These are phyloP conservation scores for Moesziomyces sp. DNA, from an alignment of 1,284 basidiomycete species.

Conservation along the genomic window DNA sequence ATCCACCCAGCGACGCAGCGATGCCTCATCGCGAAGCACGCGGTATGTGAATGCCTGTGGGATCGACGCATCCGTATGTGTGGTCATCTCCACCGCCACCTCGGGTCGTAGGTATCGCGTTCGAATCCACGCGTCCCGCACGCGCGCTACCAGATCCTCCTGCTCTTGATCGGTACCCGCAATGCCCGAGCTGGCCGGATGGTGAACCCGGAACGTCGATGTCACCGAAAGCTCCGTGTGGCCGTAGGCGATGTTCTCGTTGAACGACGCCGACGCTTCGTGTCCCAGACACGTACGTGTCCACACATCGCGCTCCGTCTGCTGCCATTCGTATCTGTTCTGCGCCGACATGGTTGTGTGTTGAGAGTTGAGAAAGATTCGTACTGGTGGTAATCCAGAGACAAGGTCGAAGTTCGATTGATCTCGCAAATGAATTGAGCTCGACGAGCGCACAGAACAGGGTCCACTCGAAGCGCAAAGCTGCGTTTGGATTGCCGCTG, in stretches of 20 bases:
- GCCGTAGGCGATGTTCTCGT: constrained; percentile 42
- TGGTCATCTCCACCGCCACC: constrained; percentile 30
- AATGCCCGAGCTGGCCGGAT: constrained; percentile 12
- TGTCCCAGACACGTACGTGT: constrained; percentile 35
- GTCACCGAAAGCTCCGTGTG: constrained; percentile 44
- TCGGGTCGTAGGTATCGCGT: constrained; percentile 31
- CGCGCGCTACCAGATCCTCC: constrained; percentile 24
- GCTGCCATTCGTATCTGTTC: constrained; percentile 22
- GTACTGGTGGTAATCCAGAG: neutral
- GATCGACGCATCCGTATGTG: constrained; percentile 6
- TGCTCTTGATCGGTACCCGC: constrained; percentile 18
- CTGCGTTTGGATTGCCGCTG: no score
- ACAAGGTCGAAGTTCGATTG: neutral
- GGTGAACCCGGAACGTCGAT: constrained; percentile 12
- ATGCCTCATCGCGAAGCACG: constrained; percentile 20
- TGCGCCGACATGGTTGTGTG: constrained; percentile 4
- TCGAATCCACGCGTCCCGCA: constrained; percentile 23
- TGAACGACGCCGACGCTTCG: constrained; percentile 45
- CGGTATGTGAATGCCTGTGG: constrained; percentile 23
- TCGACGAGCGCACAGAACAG: neutral
- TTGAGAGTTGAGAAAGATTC: neutral
- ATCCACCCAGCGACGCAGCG: constrained; percentile 25
- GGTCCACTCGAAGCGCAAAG: neutral
- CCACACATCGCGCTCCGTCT: constrained; percentile 15
- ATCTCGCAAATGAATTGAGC: no score